A percentile compares a stretch with the other conserved stretches of the same genome.
phyloP scores from a whole-genome alignment of 2,329 filamentous ascomycete genomes.

The Pseudogymnoascus sp. region DNA sequence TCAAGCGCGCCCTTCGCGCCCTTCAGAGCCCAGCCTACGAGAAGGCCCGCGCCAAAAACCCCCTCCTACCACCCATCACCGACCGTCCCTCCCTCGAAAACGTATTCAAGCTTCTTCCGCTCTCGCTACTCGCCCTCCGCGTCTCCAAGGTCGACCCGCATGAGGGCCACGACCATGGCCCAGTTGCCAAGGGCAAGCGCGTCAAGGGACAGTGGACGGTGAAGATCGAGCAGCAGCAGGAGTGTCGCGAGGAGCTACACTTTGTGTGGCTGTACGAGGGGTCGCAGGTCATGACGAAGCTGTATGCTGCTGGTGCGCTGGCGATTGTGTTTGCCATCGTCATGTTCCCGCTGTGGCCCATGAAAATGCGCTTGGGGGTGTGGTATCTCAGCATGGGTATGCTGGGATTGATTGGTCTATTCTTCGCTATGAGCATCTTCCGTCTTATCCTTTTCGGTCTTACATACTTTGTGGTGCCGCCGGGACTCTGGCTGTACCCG shows the following conservation, averaged over 20 bases:
- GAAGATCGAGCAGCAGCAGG: slow-evolving; percentile 91
- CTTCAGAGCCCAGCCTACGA: slow-evolving; percentile 82
- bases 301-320: slow-evolving; percentile 79
- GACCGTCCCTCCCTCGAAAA: slow-evolving; percentile 87
- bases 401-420: slow-evolving; percentile 78
- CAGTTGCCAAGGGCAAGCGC: slow-evolving; percentile 58
- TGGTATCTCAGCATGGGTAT: slow-evolving; percentile 97
- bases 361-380: slow-evolving; percentile 81
- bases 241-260: slow-evolving; percentile 77
- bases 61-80: slow-evolving; percentile 76
- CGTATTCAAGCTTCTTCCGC: slow-evolving; percentile 85
- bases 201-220: slow-evolving; percentile 96
- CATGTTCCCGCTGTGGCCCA: slow-evolving; percentile 92
- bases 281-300: slow-evolving; percentile 83
- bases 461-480: slow-evolving; percentile 75
- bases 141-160: slow-evolving; percentile 75
- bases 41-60: slow-evolving; percentile 84
- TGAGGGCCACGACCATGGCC: slow-evolving; percentile 60
- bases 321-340: slow-evolving; percentile 79
- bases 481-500: slow-evolving; percentile 95
- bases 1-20: slow-evolving; percentile 90
- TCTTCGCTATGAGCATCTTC: slow-evolving; percentile 98
- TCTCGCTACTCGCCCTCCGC: slow-evolving; percentile 87
- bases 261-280: slow-evolving; percentile 97
- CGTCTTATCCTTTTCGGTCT: slow-evolving; percentile 87